Evolutionary conservation across 257 asterid genomes (phyloP), one percentile per base, ranked within the genome.

Genomic region (Leptodermis oblonga): DNA sequence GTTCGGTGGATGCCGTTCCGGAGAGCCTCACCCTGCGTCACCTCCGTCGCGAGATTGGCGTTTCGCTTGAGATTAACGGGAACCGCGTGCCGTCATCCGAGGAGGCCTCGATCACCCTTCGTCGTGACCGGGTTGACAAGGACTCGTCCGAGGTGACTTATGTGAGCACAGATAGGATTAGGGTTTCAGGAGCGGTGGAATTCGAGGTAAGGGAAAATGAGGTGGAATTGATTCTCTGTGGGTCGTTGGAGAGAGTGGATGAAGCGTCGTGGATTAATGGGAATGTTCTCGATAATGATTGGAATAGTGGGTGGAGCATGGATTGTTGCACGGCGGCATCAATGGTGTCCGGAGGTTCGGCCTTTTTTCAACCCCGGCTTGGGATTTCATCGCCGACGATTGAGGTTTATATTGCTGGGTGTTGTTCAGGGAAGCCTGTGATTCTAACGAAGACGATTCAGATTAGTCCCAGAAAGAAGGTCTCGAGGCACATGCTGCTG

Each of bases 371-470:
- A 78, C 82, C 85, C 11, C 82, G 60, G 76, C 52, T 78, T 22
- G 88, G 91, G 51, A 60, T 71, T 64, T 79, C 67, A 49, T 85
- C 88, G 1, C 92, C 96, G 2, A 71, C 90, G 5, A 77, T 89
- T 56, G 96, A 88, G 85, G 97, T 91, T 48, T 87, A 87, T 70
- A 78, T 90, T 62, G 96, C 92, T 0, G 96, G 96, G 1, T 84
- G 96, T 67, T 90, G 95, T 69, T 90, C 92, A 1, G 84, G 95
- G 8, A 54, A 68, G 61, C 92, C 92, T 3, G 88, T 84, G 68
- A 90, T 90, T 66, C 76, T 90, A 80, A 84, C 89, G 0, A 88
- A 82, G 77, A 86, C 73, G 52, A 79, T 84, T 63, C 76, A 78
- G 75, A 72, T 82, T 63, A 87, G 89, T 73, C 96, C 92, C 30